These are phyloP conservation scores for Hymenochaete sp. DNA, from an alignment of 1,284 basidiomycete species.

Conservation along the genomic window DNA sequence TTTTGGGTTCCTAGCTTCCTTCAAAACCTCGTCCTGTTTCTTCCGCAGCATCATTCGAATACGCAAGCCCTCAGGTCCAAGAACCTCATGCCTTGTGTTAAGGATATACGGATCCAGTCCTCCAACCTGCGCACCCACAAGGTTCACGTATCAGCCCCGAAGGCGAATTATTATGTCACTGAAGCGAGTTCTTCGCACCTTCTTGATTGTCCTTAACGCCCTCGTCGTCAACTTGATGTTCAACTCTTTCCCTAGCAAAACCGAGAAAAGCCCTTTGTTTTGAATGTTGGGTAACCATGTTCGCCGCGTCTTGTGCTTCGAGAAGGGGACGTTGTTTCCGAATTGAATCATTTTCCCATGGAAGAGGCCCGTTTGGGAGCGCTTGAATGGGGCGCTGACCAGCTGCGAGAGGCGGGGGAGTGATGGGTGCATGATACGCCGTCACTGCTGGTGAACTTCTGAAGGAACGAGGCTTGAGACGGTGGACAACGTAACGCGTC, in stretches of 20 bases:
- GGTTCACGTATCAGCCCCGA: no score
- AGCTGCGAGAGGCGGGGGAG: slow-evolving; percentile 27
- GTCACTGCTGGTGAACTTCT: no score
- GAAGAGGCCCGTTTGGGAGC: slow-evolving; percentile 67
- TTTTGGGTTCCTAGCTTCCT: not conserved
- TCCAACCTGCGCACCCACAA: slow-evolving; percentile 50
- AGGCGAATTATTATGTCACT: no score
- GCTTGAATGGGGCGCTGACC: slow-evolving; percentile 64
- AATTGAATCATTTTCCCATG: slow-evolving; percentile 72
- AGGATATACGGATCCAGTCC: slow-evolving; percentile 76
- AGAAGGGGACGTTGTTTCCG: slow-evolving; percentile 89
- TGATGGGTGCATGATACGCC: slow-evolving; percentile 33
- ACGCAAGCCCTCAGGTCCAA: slow-evolving; percentile 71
- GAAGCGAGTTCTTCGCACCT: slow-evolving; percentile 38
- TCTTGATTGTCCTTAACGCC: slow-evolving; percentile 72
- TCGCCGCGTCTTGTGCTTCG: slow-evolving; percentile 84
- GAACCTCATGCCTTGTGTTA: slow-evolving; percentile 51
- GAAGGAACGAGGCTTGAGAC: no score
- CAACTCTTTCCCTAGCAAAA: slow-evolving; percentile 48
- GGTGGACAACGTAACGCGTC: no score
- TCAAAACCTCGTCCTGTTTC: slow-evolving; percentile 24
- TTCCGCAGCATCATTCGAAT: slow-evolving; percentile 54
- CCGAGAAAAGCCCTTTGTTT: slow-evolving; percentile 60
- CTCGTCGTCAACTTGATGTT: slow-evolving; percentile 65
- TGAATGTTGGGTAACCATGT: slow-evolving; percentile 87